phyloP scores from a whole-genome alignment of 805 yeast species.

The Starmerella lactis-condensi region DNA sequence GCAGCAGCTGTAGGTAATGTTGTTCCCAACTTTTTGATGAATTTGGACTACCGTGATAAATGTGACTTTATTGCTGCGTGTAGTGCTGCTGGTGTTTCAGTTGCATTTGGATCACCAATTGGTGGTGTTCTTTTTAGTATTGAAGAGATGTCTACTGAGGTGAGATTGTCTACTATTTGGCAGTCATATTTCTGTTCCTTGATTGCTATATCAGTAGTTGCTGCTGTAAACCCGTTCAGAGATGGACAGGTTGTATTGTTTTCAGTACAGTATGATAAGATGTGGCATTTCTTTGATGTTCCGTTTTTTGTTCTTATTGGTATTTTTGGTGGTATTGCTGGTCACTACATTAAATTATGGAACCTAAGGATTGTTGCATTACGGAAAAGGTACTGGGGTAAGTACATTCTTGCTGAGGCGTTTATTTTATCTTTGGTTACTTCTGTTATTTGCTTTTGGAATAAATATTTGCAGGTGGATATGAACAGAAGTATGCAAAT shows the following conservation, averaged over 20 bases:
- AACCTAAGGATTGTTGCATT: constrained; percentile 62
- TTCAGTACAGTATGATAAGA: constrained; percentile 69
- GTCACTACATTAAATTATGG: constrained; percentile 53
- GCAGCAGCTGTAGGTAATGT: constrained; percentile 90
- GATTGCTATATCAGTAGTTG: constrained; percentile 64
- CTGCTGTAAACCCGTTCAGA: constrained; percentile 74
- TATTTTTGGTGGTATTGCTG: constrained; percentile 79
- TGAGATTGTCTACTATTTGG: constrained; percentile 69
- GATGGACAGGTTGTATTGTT: constrained; percentile 88
- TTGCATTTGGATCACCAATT: constrained; percentile 81
- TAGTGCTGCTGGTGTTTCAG: constrained; percentile 96
- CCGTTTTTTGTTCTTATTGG: constrained; percentile 63
- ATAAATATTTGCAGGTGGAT: constrained; percentile 60
- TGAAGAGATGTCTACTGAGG: constrained; percentile 63
- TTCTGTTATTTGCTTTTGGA: constrained; percentile 62
- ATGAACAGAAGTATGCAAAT: constrained; percentile 93
- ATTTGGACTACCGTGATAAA: constrained; percentile 25
- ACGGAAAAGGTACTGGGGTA: constrained; percentile 47
- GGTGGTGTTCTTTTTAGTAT: constrained; percentile 91
- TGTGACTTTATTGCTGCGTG: constrained; percentile 66
- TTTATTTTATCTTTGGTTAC: constrained; percentile 47
- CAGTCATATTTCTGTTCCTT: constrained; percentile 80
- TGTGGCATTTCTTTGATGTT: constrained; percentile 75
- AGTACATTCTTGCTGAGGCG: constrained; percentile 53
- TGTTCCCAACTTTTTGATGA: constrained; percentile 26